These are phyloP conservation scores for Neofusicoccum parvum DNA, from an alignment of 2,329 filamentous ascomycete species.

Conservation along the genomic window DNA sequence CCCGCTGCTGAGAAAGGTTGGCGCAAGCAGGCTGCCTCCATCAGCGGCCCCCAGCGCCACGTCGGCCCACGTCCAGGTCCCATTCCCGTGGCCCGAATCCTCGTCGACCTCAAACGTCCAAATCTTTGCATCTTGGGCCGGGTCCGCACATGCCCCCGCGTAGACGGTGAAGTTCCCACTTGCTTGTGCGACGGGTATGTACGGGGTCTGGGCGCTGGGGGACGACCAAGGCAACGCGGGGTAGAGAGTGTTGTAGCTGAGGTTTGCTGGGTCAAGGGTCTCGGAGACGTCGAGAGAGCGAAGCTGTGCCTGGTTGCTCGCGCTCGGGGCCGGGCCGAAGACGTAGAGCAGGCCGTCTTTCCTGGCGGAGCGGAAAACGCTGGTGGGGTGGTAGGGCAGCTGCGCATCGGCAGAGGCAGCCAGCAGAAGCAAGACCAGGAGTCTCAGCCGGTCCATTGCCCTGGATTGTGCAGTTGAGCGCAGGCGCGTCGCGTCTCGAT, in stretches of 20 bases:
- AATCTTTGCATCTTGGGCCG: constrained; percentile 55
- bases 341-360: constrained; percentile 66
- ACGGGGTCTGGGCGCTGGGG: constrained; percentile 56
- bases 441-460: constrained; percentile 10
- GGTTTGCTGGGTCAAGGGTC: constrained; percentile 52
- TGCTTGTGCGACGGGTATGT: constrained; percentile 67
- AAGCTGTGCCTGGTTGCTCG: constrained; percentile 53
- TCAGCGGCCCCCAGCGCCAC: constrained; percentile 39
- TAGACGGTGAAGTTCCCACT: constrained; percentile 74
- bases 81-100: constrained; percentile 49
- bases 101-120: constrained; percentile 67
- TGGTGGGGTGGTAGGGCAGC: constrained; percentile 78
- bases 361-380: constrained; percentile 62
- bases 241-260: constrained; percentile 53
- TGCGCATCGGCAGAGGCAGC: constrained; percentile 33
- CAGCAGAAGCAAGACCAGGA: constrained; percentile 8
- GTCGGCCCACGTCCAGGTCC: constrained; percentile 57
- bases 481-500: not conserved
- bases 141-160: constrained; percentile 68
- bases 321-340: constrained; percentile 59
- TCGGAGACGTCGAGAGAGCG: constrained; percentile 67
- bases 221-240: constrained; percentile 65
- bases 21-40: constrained; percentile 42
- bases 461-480: not conserved
- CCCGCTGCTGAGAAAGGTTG: constrained; percentile 61